Conservation (phyloP, 352 stramenopile species). For the Phytophthora palmivora region DNA sequence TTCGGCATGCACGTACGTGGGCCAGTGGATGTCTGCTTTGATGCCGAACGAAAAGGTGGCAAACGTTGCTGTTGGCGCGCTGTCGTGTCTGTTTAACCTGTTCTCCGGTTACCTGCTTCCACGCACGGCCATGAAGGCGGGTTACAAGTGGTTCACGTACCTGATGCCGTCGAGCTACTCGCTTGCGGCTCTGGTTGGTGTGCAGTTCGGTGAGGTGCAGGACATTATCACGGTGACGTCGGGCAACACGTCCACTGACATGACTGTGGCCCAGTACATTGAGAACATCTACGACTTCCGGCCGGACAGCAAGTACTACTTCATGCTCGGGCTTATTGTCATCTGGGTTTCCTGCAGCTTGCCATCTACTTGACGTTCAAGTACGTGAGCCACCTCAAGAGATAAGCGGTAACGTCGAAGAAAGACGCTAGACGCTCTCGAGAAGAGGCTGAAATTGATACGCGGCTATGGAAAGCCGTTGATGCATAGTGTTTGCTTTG, state of each 20-base stretch:
- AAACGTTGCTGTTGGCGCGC: constrained; percentile 71
- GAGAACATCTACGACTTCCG: constrained; percentile 54
- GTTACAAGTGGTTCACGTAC: constrained; percentile 81
- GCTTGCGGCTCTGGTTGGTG: constrained; percentile 44
- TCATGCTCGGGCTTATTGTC: constrained; percentile 49
- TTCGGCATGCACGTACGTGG: constrained; percentile 66
- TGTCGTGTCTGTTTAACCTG: constrained; percentile 76
- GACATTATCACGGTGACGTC: constrained; percentile 29
- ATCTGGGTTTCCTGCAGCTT: constrained; percentile 61
- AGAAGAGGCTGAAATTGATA: not conserved
- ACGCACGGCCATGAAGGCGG: constrained; percentile 52
- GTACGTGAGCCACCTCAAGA: constrained; percentile 72
- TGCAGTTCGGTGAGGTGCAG: constrained; percentile 49
- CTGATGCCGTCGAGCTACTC: constrained; percentile 70
- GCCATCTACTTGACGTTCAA: constrained; percentile 73
- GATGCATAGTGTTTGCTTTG: not conserved
- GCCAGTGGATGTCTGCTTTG: constrained; percentile 79
- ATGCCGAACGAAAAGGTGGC: constrained; percentile 81
- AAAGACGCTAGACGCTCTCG: not conserved
- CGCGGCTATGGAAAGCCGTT: not conserved
- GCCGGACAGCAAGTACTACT: constrained; percentile 48
- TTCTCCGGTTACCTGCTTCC: constrained; percentile 68
- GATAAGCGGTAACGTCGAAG: constrained; percentile 34
- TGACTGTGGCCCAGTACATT: constrained; percentile 34
- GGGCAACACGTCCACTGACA: constrained; percentile 9